phyloP scores from a whole-genome alignment of 2,329 filamentous ascomycete species.

The Dichotomopilus funicola region DNA sequence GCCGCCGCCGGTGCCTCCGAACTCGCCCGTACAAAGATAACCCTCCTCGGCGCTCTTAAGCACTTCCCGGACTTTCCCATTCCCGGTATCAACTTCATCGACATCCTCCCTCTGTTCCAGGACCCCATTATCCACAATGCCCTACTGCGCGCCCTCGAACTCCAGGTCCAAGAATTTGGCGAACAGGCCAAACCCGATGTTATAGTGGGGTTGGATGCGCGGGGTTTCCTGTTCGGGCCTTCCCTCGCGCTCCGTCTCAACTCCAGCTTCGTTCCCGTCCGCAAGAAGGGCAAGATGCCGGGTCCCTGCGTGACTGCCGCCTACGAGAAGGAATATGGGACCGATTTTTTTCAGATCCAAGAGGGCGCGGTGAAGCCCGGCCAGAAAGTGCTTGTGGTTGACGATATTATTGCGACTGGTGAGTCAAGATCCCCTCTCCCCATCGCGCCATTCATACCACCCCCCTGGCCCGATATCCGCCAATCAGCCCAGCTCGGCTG shows the following conservation, averaged over 20 bases:
- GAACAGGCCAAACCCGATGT: constrained; percentile 64
- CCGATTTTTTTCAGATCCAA: constrained; percentile 96
- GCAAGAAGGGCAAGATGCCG: constrained; percentile 94
- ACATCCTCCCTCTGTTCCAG: constrained; percentile 94
- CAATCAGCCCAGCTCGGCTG: constrained; percentile 11
- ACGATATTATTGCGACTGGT: constrained; percentile 99
- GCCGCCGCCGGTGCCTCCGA: constrained; percentile 55
- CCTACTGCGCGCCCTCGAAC: constrained; percentile 77
- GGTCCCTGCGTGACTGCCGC: constrained; percentile 77
- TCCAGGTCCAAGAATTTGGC: constrained; percentile 61
- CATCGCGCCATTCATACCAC: constrained; percentile 9
- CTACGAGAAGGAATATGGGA: constrained; percentile 94
- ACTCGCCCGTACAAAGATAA: constrained; percentile 64
- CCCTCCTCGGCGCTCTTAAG: constrained; percentile 65
- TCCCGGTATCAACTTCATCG: constrained; percentile 90
- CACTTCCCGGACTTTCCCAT: constrained; percentile 89
- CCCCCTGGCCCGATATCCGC: constrained; percentile 1
- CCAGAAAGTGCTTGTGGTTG: constrained; percentile 86
- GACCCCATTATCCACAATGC: constrained; percentile 65
- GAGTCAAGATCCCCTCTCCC: constrained; percentile 31
- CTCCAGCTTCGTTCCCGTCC: constrained; percentile 83
- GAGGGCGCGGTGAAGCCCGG: constrained; percentile 73
- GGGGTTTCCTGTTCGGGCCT: constrained; percentile 93
- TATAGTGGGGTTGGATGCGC: constrained; percentile 85
- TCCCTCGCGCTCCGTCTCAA: constrained; percentile 76